Evolutionary conservation across 345 rosid species (phyloP).

Genomic region (Noccaea bulbosa): DNA sequence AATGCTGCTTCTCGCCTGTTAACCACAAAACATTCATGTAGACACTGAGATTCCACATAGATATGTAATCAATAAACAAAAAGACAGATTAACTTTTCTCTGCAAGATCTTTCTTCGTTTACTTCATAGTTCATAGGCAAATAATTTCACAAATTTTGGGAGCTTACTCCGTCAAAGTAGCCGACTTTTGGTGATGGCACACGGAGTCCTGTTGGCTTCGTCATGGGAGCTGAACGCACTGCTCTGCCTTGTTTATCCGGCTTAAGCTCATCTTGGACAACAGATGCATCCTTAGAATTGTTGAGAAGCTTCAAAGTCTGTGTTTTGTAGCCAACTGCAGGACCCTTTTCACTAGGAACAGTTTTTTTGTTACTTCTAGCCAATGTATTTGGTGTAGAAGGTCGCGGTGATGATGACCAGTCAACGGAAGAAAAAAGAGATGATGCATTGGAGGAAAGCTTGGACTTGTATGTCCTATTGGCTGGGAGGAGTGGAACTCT

Average conservation of each 20-base stretch:
- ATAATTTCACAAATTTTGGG: constrained; percentile 34
- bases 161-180: constrained; percentile 94
- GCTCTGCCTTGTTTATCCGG: constrained; percentile 31
- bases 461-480: constrained; percentile 51
- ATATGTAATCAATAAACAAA: constrained; percentile 5
- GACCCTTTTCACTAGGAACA: constrained; percentile 19
- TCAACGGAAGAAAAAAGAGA: constrained; percentile 80
- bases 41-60: constrained; percentile 23
- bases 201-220: constrained; percentile 83
- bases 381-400: constrained; percentile 58
- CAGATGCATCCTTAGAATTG: constrained; percentile 40
- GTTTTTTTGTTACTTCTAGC: constrained; percentile 38
- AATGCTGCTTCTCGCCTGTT: constrained; percentile 60
- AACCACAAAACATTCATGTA: constrained; percentile 23
- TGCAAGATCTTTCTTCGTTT: constrained; percentile 11
- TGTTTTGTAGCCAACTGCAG: constrained; percentile 32
- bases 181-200: constrained; percentile 96
- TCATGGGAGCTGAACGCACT: constrained; percentile 45
- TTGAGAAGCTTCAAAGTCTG: constrained; percentile 45
- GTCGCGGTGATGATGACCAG: constrained; percentile 68
- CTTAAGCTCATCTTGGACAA: constrained; percentile 45
- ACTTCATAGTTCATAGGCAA: neutral
- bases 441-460: constrained; percentile 56
- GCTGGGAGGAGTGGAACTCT: constrained; percentile 48
- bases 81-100: constrained; percentile 3